phyloP scores from a whole-genome alignment of 1,284 basidiomycete genomes.

The Meira miltonrushii region DNA sequence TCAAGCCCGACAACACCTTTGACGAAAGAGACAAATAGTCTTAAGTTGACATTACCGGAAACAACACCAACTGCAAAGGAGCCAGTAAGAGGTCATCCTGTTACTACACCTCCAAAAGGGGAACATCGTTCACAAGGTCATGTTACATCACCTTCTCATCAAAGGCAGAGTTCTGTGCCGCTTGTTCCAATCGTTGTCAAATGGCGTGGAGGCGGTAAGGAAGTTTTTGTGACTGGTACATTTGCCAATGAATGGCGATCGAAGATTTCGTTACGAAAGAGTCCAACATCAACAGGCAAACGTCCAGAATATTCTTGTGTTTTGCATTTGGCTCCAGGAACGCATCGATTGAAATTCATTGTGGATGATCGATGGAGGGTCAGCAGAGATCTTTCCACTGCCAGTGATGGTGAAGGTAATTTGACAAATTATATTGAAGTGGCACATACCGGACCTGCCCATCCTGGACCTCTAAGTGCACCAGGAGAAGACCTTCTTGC shows the following conservation, averaged over 20 bases:
- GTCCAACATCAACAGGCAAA: neutral
- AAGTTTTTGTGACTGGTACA: constrained; percentile 61
- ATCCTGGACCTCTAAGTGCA: constrained; percentile 41
- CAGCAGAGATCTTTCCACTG: constrained; percentile 72
- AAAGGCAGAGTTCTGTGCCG: constrained; percentile 4
- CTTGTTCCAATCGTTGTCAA: constrained; percentile 25
- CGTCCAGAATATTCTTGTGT: constrained; percentile 42
- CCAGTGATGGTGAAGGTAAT: constrained; percentile 89
- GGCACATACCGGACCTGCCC: constrained; percentile 39
- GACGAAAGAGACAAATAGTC: neutral
- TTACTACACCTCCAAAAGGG: neutral
- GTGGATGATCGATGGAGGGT: constrained; percentile 84
- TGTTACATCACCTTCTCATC: neutral
- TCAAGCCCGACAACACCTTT: neutral
- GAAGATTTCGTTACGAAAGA: constrained; percentile 47
- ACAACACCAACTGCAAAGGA: neutral
- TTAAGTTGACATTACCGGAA: neutral
- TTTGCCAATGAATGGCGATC: constrained; percentile 61
- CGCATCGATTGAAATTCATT: constrained; percentile 91
- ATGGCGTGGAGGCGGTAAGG: constrained; percentile 43
- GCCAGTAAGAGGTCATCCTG: neutral
- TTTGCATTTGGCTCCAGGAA: constrained; percentile 66
- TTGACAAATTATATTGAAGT: constrained; percentile 75
- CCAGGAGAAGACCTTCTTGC: constrained; percentile 39
- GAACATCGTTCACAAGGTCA: neutral